Evolutionary conservation across 2,329 filamentous ascomycete genomes (phyloP).

Genomic region (Beauveria brongniartii): DNA sequence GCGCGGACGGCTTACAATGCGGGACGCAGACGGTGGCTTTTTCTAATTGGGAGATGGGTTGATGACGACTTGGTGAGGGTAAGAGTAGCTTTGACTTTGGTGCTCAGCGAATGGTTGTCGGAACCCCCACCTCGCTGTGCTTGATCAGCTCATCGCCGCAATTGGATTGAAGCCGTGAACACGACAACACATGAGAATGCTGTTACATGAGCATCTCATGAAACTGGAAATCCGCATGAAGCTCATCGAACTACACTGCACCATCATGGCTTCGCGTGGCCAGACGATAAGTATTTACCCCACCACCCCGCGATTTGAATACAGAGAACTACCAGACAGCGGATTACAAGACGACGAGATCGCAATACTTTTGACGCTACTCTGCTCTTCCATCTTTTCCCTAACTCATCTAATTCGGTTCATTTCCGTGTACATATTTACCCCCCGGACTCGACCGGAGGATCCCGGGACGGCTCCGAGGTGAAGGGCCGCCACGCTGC

Average conservation of each 20-base stretch:
- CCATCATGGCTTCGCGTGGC: neutral
- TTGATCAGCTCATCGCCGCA: neutral
- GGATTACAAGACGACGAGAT: no score
- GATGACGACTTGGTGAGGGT: neutral
- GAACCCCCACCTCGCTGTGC: neutral
- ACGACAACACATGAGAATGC: neutral
- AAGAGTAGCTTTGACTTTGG: neutral
- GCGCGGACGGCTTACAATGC: neutral
- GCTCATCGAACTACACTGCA: neutral
- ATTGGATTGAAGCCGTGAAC: neutral
- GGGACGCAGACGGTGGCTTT: neutral
- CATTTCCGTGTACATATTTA: neutral
- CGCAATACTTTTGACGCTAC: no score
- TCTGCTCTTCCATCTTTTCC: neutral
- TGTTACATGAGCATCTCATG: neutral
- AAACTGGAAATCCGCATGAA: neutral
- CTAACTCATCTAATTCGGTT: neutral
- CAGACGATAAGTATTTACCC: neutral
- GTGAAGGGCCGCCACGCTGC: neutral
- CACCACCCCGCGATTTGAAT: neutral
- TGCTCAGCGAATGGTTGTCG: neutral
- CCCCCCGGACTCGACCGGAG: neutral
- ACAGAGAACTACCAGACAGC: no score
- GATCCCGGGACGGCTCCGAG: neutral
- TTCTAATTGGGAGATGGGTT: neutral